Base-by-base conservation (phyloP, 768 basidiomycete genomes). In the Gloeophyllum trabeum region DNA sequence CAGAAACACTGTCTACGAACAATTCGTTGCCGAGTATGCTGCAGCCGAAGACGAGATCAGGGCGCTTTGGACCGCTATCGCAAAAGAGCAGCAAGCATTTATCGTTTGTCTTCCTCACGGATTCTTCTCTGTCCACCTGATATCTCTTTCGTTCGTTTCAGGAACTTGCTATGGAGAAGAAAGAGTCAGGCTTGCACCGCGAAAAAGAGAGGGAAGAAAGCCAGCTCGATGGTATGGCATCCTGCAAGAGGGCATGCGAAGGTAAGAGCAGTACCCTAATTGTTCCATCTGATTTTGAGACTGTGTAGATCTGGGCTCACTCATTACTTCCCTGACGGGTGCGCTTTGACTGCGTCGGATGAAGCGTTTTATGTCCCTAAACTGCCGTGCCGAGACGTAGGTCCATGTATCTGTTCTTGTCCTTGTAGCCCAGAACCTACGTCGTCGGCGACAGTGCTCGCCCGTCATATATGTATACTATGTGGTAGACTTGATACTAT, bases 311-410 rank as follows among this genome's bases (percentile, higher is more conserved):
- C 10, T 16, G 10, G 10, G 10, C 28, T 32, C 28, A 32, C 10
- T 10, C 28, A 32, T 32, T 10, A 32, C 10, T 32, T 16, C 10
- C 16, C 28, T 32, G 10, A 32, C 16, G 10, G 28, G 10, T 32
- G 10, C 28, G 28, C 28, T 32, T 60, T 59, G 56, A 18, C 43
- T 35, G 24, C 46, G n/a, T 25, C 69, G 22, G 61, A 61, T 1
- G 63, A 71, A 2, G 51, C 56, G 16, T n/a, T n/a, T n/a, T n/a
- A n/a, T n/a, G n/a, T n/a, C n/a, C n/a, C n/a, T n/a, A n/a, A n/a
- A n/a, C n/a, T n/a, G n/a, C n/a, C n/a, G n/a, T n/a, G n/a, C n/a
- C n/a, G n/a, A n/a, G n/a, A n/a, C n/a, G n/a, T n/a, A n/a, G n/a
- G n/a, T n/a, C n/a, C n/a, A n/a, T n/a, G n/a, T n/a, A n/a, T n/a